Evolutionary conservation across 352 stramenopile species (phyloP), one percentile per base, ranked within the genome.

Genomic region (Phytophthora palmivora): DNA sequence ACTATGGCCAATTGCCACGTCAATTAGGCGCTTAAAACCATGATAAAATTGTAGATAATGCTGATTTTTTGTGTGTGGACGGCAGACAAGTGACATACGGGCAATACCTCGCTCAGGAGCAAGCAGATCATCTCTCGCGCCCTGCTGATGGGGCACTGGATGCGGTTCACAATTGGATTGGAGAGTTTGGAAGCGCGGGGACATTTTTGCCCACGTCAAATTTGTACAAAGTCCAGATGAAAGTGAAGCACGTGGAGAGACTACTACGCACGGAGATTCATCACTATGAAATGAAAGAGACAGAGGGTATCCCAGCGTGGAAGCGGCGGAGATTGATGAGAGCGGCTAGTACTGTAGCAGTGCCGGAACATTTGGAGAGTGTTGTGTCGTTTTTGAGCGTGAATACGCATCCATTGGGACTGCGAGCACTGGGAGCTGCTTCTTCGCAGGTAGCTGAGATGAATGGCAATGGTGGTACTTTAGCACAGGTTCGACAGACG

Each of bases 311-410:
- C 16, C 36, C 24, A 15, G 22, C 45, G n/a, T 48, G 30, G 4
- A 68, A 36, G 21, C 62, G 43, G 3, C 61, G 70, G 16, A 75
- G 74, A 5, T 39, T 92, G 21, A 48, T 92, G 41, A 75, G 79
- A 10, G 79, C 81, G 1, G 41, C 64, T 6, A 50, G 39, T 21
- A 41, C 60, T 2, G 46, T 89, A n/a, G 33, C 30, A 2, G 57
- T 92, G 4, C 84, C 84, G 0, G 43, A 45, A 0, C 63, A 89
- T 38, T 41, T 91, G 15, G 46, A 76, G 6, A 42, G 52, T 8
- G 36, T 75, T 36, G 75, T 94, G 22, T 74, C 82, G 22, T 94
- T 86, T 63, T 44, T 94, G 33, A 94, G 75, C 51, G 60, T 91
- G 8, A 94, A 91, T 53, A 72, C 79, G 18, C 80, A 91, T 22